Conservation (phyloP, 2,329 filamentous ascomycete genomes). For the Neodidymelliopsis sp. region DNA sequence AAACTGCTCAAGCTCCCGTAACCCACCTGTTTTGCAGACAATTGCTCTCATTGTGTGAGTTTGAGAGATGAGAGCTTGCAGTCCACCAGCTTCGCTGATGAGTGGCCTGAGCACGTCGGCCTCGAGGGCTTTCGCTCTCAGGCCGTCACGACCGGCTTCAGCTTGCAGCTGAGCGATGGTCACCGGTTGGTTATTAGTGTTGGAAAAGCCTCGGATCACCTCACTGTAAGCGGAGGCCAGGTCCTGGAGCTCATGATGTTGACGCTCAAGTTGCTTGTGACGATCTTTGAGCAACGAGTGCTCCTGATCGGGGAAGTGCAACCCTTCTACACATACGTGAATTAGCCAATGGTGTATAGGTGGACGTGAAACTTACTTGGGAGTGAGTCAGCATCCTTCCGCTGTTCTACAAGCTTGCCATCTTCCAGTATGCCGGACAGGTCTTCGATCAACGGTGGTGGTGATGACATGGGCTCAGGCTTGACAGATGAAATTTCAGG, state of each 20-base stretch:
- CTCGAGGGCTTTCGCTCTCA: slow-evolving; percentile 28
- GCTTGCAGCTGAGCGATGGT: slow-evolving; percentile 24
- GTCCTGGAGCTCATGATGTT: slow-evolving; percentile 18
- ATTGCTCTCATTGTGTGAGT: slow-evolving; percentile 11
- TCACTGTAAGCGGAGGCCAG: slow-evolving; percentile 20
- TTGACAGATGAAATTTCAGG: not conserved
- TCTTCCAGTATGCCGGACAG: not conserved
- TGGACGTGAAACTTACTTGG: not conserved
- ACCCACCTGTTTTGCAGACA: slow-evolving; percentile 19
- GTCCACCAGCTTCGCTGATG: slow-evolving; percentile 24
- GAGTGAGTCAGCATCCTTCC: not conserved
- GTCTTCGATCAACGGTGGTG: slow-evolving; percentile 11
- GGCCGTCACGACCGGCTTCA: slow-evolving; percentile 22
- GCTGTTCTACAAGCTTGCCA: not conserved
- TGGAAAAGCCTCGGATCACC: slow-evolving; percentile 17
- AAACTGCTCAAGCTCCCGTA: slow-evolving; percentile 20
- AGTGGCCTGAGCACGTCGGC: slow-evolving; percentile 22
- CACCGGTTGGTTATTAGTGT: not conserved
- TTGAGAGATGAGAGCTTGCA: slow-evolving; percentile 20
- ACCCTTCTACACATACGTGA: slow-evolving; percentile 16
- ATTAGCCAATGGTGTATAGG: not conserved
- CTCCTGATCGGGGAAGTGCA: slow-evolving; percentile 19
- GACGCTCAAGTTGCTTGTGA: slow-evolving; percentile 14
- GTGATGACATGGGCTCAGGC: slow-evolving; percentile 2
- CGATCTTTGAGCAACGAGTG: slow-evolving; percentile 19